phyloP scores from a whole-genome alignment of 2,329 filamentous ascomycete species.

The Rachicladosporium sp. region DNA sequence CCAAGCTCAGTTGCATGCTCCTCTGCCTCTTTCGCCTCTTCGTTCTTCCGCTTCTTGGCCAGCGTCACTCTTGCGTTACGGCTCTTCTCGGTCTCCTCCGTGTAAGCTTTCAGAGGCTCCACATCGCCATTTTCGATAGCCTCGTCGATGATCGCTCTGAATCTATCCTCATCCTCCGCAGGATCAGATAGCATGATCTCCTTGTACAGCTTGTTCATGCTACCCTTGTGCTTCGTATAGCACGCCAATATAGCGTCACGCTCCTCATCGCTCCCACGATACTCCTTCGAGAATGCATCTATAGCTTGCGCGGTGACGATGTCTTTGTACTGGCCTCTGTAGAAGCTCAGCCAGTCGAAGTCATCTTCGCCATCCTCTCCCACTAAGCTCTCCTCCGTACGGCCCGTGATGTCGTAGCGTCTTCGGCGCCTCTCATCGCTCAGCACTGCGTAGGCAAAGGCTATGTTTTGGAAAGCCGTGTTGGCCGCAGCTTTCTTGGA shows the following conservation, averaged over 20 bases:
- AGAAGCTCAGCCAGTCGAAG: conserved; percentile 88
- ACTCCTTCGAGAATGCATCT: conserved; percentile 59
- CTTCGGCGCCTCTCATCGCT: conserved; percentile 69
- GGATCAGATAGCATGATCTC: conserved; percentile 78
- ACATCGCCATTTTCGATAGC: conserved; percentile 64
- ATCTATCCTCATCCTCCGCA: conserved; percentile 72
- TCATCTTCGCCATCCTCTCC: conserved; percentile 51
- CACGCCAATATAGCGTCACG: conserved; percentile 61
- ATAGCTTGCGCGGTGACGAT: conserved; percentile 65
- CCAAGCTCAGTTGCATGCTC: conserved; percentile 64
- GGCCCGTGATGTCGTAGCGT: conserved; percentile 83
- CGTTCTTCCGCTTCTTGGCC: conserved; percentile 52
- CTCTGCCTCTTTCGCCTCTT: conserved; percentile 53
- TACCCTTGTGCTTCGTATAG: conserved; percentile 60
- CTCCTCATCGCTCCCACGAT: conserved; percentile 82
- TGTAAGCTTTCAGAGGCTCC: conserved; percentile 54
- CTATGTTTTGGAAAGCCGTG: conserved; percentile 74
- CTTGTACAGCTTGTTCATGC: conserved; percentile 68
- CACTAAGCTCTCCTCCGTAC: conserved; percentile 67
- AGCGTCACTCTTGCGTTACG: conserved; percentile 38
- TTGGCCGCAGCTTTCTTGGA: conserved; percentile 62
- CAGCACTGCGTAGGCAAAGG: conserved; percentile 87
- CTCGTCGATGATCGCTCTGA: conserved; percentile 65
- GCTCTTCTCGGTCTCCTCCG: conserved; percentile 48
- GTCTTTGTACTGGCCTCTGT: conserved; percentile 69